Conservation (phyloP, 2,329 filamentous ascomycete genomes). For the Venturia asperata region DNA sequence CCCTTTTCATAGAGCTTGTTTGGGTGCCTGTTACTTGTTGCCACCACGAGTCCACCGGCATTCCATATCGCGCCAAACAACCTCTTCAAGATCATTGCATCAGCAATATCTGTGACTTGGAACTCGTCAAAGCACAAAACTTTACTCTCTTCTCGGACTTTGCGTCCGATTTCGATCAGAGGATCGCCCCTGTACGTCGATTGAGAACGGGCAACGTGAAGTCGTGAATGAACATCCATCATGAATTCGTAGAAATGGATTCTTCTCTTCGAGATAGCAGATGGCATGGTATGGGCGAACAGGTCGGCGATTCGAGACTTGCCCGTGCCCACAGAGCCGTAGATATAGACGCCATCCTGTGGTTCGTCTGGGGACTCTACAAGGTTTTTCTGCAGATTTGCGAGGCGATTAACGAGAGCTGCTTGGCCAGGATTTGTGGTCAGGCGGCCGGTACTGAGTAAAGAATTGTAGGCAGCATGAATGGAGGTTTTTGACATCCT, state of each 20-base stretch:
- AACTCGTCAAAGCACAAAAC: slow-evolving; percentile 91
- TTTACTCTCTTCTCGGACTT: slow-evolving; percentile 76
- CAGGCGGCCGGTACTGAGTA: slow-evolving; percentile 23
- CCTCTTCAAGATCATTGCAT: slow-evolving; percentile 92
- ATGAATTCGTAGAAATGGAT: slow-evolving; percentile 99
- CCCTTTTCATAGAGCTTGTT: slow-evolving; percentile 97
- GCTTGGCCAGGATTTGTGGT: slow-evolving; percentile 23
- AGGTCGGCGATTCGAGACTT: slow-evolving; percentile 99
- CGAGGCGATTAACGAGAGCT: slow-evolving; percentile 24
- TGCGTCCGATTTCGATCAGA: slow-evolving; percentile 83
- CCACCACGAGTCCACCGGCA: slow-evolving; percentile 89
- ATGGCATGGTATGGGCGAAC: slow-evolving; percentile 86
- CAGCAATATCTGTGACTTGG: slow-evolving; percentile 73
- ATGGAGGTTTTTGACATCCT: slow-evolving; percentile 22
- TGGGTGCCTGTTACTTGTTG: slow-evolving; percentile 93
- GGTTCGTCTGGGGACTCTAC: slow-evolving; percentile 33
- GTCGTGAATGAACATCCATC: slow-evolving; percentile 87
- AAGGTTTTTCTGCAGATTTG: slow-evolving; percentile 24
- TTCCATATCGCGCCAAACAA: slow-evolving; percentile 88
- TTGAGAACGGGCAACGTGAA: slow-evolving; percentile 84
- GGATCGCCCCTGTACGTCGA: slow-evolving; percentile 85
- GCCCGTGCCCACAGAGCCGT: slow-evolving; percentile 90
- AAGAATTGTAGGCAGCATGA: slow-evolving; percentile 24
- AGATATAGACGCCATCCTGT: slow-evolving; percentile 87
- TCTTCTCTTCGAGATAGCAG: slow-evolving; percentile 77